Conservation (phyloP, 2,329 filamentous ascomycete species). For the Phyllosticta citrichinensis region DNA sequence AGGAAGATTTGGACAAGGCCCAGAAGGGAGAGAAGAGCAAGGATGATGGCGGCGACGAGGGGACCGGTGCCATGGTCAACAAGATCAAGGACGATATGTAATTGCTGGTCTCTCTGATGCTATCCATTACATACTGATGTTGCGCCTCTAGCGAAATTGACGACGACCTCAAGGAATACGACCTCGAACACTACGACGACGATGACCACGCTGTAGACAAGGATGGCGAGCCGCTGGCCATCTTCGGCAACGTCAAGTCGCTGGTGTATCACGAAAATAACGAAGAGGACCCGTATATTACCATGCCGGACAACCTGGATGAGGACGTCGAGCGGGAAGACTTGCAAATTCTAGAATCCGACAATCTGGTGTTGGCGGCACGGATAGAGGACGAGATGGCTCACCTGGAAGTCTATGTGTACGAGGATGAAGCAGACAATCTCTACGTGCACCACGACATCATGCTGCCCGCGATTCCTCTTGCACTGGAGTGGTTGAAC, state of each 20-base stretch:
- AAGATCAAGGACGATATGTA: constrained; percentile 16
- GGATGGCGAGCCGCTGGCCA: constrained; percentile 66
- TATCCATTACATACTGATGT: background rate
- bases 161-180: constrained; percentile 90
- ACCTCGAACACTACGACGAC: constrained; percentile 92
- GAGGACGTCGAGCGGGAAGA: constrained; percentile 88
- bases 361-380: constrained; percentile 85
- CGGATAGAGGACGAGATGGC: constrained; percentile 96
- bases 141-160: constrained; percentile 40
- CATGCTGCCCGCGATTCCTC: constrained; percentile 93
- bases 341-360: constrained; percentile 80
- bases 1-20: constrained; percentile 58
- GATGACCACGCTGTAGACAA: constrained; percentile 60
- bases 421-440: constrained; percentile 90
- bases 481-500: constrained; percentile 93
- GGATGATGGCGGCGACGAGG: constrained; percentile 17
- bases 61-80: constrained; percentile 3
- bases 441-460: constrained; percentile 99
- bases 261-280: constrained; percentile 90
- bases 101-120: constrained; percentile 14
- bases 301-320: constrained; percentile 60
- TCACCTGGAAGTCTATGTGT: constrained; percentile 93
- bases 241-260: constrained; percentile 93
- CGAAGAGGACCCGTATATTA: constrained; percentile 94
- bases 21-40: constrained; percentile 35